Evolutionary conservation across 192 early-diverging fungal genomes (phyloP), one percentile per base, ranked within the genome.

Genomic region (Podila horticola): DNA sequence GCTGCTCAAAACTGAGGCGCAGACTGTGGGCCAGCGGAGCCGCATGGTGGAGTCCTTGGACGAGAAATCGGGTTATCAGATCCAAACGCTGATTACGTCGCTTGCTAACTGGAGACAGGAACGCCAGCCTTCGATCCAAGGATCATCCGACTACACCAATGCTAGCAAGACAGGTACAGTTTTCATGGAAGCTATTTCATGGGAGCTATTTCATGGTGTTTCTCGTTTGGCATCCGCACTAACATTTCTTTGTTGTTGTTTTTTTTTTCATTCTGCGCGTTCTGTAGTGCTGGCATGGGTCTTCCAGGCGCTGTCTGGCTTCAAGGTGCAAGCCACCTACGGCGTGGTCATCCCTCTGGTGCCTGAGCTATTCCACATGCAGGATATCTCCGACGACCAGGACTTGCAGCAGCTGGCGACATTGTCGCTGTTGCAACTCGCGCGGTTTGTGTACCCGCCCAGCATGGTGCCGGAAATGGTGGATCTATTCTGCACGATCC

Each of bases 161-260:
- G 90, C 92, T 4, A 84, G 91, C 72, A 95, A 94, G 66, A 92
- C 93, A 71, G 85, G 92, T 93, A 87, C n/a, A n/a, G n/a, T n/a
- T n/a, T n/a, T n/a, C n/a, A n/a, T n/a, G n/a, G n/a, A n/a, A n/a
- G n/a, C n/a, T n/a, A n/a, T n/a, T n/a, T n/a, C n/a, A n/a, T n/a
- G n/a, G n/a, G n/a, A n/a, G n/a, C n/a, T n/a, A n/a, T n/a, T n/a
- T n/a, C n/a, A n/a, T n/a, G n/a, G n/a, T n/a, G n/a, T n/a, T n/a
- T n/a, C n/a, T n/a, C n/a, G n/a, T n/a, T n/a, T n/a, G n/a, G n/a
- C n/a, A n/a, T n/a, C n/a, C n/a, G n/a, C n/a, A n/a, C 29, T 41
- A 45, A 45, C 41, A 17, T 17, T 17, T 66, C 48, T 20, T n/a
- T 52, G 0, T 34, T n/a, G n/a, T n/a, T n/a, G n/a, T n/a, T n/a